Conservation (phyloP, 169 alveolate species). For the Plasmodium vinckei region DNA sequence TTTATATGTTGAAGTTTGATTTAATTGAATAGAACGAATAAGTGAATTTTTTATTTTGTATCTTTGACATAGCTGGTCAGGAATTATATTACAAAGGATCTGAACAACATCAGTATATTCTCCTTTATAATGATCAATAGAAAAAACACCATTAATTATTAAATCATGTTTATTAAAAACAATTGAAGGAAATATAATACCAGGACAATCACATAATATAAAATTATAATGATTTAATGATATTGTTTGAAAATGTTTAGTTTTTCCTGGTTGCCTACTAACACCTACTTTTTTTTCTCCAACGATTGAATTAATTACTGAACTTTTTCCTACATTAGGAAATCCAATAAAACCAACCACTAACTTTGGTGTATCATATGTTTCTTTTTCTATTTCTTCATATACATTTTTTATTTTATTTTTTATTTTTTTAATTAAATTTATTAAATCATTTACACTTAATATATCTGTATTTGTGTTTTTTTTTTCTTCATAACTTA, state of each 20-base stretch:
- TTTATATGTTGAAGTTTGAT: background rate
- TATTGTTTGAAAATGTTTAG: constrained; percentile 97
- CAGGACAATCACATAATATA: constrained; percentile 97
- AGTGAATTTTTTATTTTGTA: constrained; percentile 75
- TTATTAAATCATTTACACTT: constrained; percentile 78
- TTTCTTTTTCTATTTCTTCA: constrained; percentile 62
- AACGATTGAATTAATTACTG: constrained; percentile 97
- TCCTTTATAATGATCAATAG: constrained; percentile 96
- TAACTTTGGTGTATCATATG: constrained; percentile 70
- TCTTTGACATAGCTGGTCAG: constrained; percentile 85
- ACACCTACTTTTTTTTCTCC: constrained; percentile 95
- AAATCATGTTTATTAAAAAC: constrained; percentile 96
- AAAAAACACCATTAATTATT: constrained; percentile 96
- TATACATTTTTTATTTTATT: constrained; percentile 26
- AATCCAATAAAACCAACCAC: constrained; percentile 98
- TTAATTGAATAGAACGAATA: constrained; percentile 14
- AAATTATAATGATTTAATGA: constrained; percentile 84
- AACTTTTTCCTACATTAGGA: constrained; percentile 99
- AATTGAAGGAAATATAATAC: constrained; percentile 97
- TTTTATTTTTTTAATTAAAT: constrained; percentile 74
- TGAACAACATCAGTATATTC: constrained; percentile 94
- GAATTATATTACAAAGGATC: constrained; percentile 94
- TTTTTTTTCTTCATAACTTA: constrained; percentile 62
- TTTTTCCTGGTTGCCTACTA: constrained; percentile 98
- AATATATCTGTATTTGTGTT: constrained; percentile 72